These are phyloP conservation scores for Histomonas meleagridis DNA, from an alignment of 208 protist genomes.

Conservation along the genomic window DNA sequence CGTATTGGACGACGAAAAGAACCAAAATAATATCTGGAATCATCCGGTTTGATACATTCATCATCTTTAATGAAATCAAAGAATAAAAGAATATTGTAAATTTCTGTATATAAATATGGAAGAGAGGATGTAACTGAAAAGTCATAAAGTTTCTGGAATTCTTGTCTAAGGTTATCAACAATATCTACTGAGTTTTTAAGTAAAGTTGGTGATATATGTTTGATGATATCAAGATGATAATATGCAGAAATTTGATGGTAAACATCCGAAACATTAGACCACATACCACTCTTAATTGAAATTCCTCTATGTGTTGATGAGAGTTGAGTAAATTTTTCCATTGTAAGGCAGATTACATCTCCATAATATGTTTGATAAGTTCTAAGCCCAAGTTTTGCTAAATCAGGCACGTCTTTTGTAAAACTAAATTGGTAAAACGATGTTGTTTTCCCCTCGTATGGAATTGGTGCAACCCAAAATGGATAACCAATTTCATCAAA, in stretches of 20 bases:
- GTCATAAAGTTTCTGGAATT: neutral
- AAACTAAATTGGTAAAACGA: neutral
- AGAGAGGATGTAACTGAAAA: neutral
- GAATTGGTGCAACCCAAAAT: neutral
- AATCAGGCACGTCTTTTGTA: neutral
- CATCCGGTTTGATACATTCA: neutral
- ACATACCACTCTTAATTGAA: neutral
- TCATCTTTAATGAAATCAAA: neutral
- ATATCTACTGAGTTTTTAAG: neutral
- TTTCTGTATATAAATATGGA: neutral
- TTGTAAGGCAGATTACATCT: neutral
- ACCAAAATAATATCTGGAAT: neutral
- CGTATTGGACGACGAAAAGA: neutral
- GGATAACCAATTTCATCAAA: neutral
- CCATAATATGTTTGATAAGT: neutral
- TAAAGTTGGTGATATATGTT: neutral
- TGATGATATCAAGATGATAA: slow-evolving; percentile 13
- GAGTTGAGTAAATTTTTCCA: neutral
- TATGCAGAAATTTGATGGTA: neutral
- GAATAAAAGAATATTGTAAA: neutral
- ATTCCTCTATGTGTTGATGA: neutral
- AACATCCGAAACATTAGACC: neutral
- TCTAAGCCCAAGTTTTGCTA: neutral
- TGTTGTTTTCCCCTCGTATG: neutral
- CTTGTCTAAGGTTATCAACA: neutral